Conservation (phyloP, 106 monocot genomes). For the Dioscorea zingiberensis region DNA sequence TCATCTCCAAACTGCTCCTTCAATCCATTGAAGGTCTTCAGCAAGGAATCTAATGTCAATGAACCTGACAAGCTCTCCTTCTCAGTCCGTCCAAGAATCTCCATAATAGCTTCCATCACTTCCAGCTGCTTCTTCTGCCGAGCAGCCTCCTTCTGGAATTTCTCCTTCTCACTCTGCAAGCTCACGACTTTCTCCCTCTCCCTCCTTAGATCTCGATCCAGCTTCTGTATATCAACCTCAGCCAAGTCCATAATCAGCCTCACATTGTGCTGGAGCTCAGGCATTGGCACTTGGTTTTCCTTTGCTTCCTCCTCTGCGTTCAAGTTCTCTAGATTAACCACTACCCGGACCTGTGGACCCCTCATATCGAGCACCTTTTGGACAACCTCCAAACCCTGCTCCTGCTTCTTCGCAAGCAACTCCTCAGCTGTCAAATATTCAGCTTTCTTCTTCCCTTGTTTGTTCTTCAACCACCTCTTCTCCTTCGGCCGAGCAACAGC, state of each 20-base stretch:
- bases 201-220: conserved; percentile 66
- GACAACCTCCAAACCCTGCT: conserved; percentile 59
- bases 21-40: conserved; percentile 47
- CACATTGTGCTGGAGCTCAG: conserved; percentile 90
- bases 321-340: conserved; percentile 74
- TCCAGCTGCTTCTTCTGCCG: conserved; percentile 67
- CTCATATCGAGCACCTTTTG: conserved; percentile 95
- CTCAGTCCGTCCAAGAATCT: conserved; percentile 33
- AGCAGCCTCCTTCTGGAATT: conserved; percentile 44
- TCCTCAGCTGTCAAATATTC: conserved; percentile 79
- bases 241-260: conserved; percentile 73
- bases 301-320: conserved; percentile 75
- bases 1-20: conserved; percentile 63
- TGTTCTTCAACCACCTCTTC: conserved; percentile 74
- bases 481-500: conserved; percentile 28
- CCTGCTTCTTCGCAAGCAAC: conserved; percentile 67
- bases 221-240: conserved; percentile 70
- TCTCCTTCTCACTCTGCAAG: conserved; percentile 73
- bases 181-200: conserved; percentile 81
- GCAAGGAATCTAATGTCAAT: conserved; percentile 58
- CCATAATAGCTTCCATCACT: conserved; percentile 63
- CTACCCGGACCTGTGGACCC: conserved; percentile 76
- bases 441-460: conserved; percentile 49
- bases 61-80: conserved; percentile 46
- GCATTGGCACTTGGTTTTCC: conserved; percentile 84